Conservation (phyloP, 2,329 filamentous ascomycete genomes). For the Curvularia hawaiiensis region DNA sequence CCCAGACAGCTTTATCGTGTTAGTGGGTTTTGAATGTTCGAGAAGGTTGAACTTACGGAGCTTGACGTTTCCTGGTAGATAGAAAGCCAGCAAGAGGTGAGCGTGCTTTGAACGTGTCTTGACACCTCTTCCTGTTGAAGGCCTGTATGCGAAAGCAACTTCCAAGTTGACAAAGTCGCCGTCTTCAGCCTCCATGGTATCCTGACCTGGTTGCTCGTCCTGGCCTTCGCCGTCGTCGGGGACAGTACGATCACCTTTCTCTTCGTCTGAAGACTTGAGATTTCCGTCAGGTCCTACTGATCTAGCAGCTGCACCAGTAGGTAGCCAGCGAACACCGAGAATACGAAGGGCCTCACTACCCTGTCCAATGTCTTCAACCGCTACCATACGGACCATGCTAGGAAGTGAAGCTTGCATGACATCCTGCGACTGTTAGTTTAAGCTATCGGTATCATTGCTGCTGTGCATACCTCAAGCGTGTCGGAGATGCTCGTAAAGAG, state of each 20-base stretch:
- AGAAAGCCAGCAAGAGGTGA: conserved; percentile 74
- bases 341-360: conserved; percentile 74
- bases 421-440: conserved; percentile 51
- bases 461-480: conserved; percentile 61
- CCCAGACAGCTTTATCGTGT: conserved; percentile 66
- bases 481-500: conserved; percentile 72
- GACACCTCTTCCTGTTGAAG: conserved; percentile 65
- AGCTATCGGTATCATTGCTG: background rate
- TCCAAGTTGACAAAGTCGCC: conserved; percentile 81
- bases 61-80: conserved; percentile 63
- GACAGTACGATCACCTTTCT: conserved; percentile 58
- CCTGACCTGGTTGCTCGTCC: conserved; percentile 40
- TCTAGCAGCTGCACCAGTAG: conserved; percentile 69
- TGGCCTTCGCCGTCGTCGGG: conserved; percentile 50
- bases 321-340: conserved; percentile 73
- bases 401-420: conserved; percentile 80
- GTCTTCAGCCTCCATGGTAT: conserved; percentile 72
- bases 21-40: conserved; percentile 11
- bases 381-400: conserved; percentile 72
- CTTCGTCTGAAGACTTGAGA: conserved; percentile 54
- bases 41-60: conserved; percentile 48
- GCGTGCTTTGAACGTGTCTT: conserved; percentile 71
- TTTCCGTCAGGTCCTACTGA: conserved; percentile 65
- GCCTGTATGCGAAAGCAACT: conserved; percentile 74
- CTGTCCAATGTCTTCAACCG: conserved; percentile 76